phyloP scores from a whole-genome alignment of 495 filamentous ascomycete genomes.

The Neurospora intermedia region DNA sequence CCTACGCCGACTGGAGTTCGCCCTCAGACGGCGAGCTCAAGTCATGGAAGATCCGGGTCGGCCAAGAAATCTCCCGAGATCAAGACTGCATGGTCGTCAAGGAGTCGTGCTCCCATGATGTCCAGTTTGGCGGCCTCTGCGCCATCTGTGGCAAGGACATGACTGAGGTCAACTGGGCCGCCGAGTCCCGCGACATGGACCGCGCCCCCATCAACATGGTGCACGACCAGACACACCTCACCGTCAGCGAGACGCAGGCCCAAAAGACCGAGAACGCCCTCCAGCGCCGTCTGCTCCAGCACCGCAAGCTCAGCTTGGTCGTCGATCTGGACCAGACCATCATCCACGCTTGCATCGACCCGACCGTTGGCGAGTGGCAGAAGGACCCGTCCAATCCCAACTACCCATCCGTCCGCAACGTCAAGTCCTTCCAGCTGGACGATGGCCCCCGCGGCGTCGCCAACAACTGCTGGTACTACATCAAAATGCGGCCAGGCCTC shows the following conservation, averaged over 20 bases:
- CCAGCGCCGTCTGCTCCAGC: slow-evolving; percentile 68
- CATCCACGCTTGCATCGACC: slow-evolving; percentile 95
- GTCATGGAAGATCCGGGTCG: slow-evolving; percentile 63
- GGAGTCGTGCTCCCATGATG: slow-evolving; percentile 81
- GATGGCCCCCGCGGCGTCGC: slow-evolving; percentile 58
- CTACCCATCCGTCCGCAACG: slow-evolving; percentile 79
- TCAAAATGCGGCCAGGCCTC: slow-evolving; percentile 93
- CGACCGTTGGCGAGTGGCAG: slow-evolving; percentile 93
- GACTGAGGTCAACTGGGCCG: slow-evolving; percentile 53
- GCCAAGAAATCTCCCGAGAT: slow-evolving; percentile 52
- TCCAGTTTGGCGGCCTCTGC: slow-evolving; percentile 86
- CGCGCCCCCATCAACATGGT: slow-evolving; percentile 88
- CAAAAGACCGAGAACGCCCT: slow-evolving; percentile 71
- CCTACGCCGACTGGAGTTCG: slow-evolving; percentile 68
- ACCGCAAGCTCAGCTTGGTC: slow-evolving; percentile 78
- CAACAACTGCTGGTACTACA: slow-evolving; percentile 83
- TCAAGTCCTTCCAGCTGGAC: slow-evolving; percentile 78
- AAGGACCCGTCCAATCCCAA: slow-evolving; percentile 80
- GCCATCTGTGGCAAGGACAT: slow-evolving; percentile 93
- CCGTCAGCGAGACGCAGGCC: slow-evolving; percentile 64
- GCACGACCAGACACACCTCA: slow-evolving; percentile 78
- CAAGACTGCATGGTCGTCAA: slow-evolving; percentile 64
- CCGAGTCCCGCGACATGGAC: slow-evolving; percentile 47
- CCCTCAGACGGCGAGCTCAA: slow-evolving; percentile 68
- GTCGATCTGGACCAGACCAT: slow-evolving; percentile 98